Evolutionary conservation across 2,329 filamentous ascomycete genomes (phyloP), one percentile per base, ranked within the genome.

Genomic region (Epichloe scottii): DNA sequence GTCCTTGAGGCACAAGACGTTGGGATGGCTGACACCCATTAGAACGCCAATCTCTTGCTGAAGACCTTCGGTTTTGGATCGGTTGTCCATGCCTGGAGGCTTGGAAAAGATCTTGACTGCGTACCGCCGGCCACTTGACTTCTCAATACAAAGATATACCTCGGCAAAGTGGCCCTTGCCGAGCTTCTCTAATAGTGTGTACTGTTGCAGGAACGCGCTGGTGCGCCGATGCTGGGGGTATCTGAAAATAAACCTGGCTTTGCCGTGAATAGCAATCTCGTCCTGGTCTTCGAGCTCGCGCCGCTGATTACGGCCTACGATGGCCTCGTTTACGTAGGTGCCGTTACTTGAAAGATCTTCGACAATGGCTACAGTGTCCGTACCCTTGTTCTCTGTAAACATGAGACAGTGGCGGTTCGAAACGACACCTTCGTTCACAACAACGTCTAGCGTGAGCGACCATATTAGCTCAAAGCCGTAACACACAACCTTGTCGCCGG

Each of bases 51-150:
- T 95, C 66, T 98, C 94, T 66, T 97, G 90, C 64, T 96, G 89
- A 44, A 97, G 69, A 2, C 88, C 85, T 53, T 95, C 89, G 5
- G 84, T 82, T 66, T 90, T 91, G 17, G 87, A 85, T 56, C 80
- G 81, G 57, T 96, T 89, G 40, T 90, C 89, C 53, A 84, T 77
- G n/a, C 86, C 87, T 2, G 83, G 76, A 5, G 86, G 82, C 69
- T 89, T 93, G 60, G 89, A 89, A 63, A 98, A 97, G 53, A 93
- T 84, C 72, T 98, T 98, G 62, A 95, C 93, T 3, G 93, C 93
- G 65, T 83, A 97, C 51, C 85, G 81, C 59, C 82, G 78, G 7
- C 93, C 94, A 0, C 83, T 86, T 17, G 79, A 77, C 63, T 90
- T 91, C 66, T 98, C 90, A 2, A 93, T 79, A 60, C 90, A 95